Evolutionary conservation across 2,329 filamentous ascomycete species (phyloP).

Genomic region (Ophiocordyceps camponoti-floridani): DNA sequence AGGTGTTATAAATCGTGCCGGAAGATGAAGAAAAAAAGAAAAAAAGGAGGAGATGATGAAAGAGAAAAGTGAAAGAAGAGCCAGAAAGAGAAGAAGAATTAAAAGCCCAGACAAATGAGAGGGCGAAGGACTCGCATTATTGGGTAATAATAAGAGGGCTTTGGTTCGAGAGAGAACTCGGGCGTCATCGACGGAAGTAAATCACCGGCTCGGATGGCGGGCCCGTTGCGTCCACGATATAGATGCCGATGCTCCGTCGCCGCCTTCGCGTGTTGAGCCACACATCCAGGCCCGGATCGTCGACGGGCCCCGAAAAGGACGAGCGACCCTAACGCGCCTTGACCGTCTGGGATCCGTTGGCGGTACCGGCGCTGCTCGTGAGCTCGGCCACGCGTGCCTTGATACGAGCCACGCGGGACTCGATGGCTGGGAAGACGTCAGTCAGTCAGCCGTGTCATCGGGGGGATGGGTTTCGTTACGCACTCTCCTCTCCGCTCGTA

Average conservation of each 20-base stretch:
- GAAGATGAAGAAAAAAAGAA: neutral
- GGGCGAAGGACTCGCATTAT: conserved; percentile 1
- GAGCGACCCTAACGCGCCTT: conserved; percentile 7
- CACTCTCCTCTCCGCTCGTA: conserved; percentile 89
- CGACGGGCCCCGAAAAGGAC: conserved; percentile 1
- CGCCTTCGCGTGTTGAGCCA: neutral
- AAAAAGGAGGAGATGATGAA: neutral
- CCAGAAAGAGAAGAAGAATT: neutral
- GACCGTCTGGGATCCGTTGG: conserved; percentile 15
- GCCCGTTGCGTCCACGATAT: neutral
- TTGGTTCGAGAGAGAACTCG: neutral
- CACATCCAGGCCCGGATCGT: neutral
- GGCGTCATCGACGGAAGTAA: neutral
- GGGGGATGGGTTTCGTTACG: conserved; percentile 21
- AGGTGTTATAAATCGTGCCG: neutral
- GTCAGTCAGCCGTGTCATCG: conserved; percentile 8
- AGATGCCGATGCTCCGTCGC: neutral
- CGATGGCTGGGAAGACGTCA: conserved; percentile 49
- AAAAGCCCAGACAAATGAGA: conserved; percentile 2
- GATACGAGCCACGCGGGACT: conserved; percentile 90
- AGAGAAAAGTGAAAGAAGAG: conserved; percentile 1
- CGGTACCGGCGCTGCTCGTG: conserved; percentile 63
- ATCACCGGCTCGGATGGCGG: neutral
- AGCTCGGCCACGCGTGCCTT: conserved; percentile 92
- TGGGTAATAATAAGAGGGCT: conserved; percentile 1